Evolutionary conservation across 2,329 filamentous ascomycete genomes (phyloP).

Genomic region (Periconia macrospinosa): DNA sequence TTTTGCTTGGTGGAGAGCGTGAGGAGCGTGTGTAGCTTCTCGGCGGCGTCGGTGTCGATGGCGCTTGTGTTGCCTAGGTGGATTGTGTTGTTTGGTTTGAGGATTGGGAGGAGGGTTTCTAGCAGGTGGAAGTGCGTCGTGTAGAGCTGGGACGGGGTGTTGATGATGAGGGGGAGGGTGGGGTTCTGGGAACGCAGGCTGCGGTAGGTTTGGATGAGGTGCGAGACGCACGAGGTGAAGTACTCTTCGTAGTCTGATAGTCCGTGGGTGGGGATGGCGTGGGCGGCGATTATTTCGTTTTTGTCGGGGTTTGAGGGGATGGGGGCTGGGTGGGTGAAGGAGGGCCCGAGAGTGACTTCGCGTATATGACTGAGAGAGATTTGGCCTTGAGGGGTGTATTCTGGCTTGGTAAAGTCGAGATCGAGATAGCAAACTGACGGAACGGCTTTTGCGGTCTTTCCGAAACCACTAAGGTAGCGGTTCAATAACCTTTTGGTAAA

Average conservation of each 20-base stretch:
- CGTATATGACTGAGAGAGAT: slow-evolving; percentile 67
- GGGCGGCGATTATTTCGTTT: slow-evolving; percentile 59
- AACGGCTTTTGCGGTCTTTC: slow-evolving; percentile 25
- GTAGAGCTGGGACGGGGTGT: slow-evolving; percentile 74
- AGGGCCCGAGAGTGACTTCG: slow-evolving; percentile 64
- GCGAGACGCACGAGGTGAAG: slow-evolving; percentile 65
- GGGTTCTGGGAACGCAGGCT: slow-evolving; percentile 46
- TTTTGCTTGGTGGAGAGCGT: slow-evolving; percentile 41
- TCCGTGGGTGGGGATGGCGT: slow-evolving; percentile 67
- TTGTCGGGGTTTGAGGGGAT: slow-evolving; percentile 21
- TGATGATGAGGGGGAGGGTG: slow-evolving; percentile 65
- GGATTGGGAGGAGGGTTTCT: slow-evolving; percentile 56
- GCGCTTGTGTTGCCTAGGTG: slow-evolving; percentile 57
- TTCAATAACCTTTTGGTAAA: slow-evolving; percentile 70
- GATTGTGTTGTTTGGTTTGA: slow-evolving; percentile 64
- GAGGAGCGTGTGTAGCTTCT: slow-evolving; percentile 58
- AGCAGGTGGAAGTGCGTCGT: slow-evolving; percentile 70
- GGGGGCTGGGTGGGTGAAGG: slow-evolving; percentile 63
- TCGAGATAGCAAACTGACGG: slow-evolving; percentile 65
- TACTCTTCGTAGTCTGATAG: slow-evolving; percentile 68
- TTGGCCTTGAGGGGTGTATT: slow-evolving; percentile 71
- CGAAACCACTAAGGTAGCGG: slow-evolving; percentile 60
- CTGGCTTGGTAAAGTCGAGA: slow-evolving; percentile 76
- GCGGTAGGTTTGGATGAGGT: slow-evolving; percentile 64
- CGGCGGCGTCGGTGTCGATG: slow-evolving; percentile 59